Evolutionary conservation across 2,329 filamentous ascomycete genomes (phyloP).

Genomic region (Pseudogymnoascus sp.): DNA sequence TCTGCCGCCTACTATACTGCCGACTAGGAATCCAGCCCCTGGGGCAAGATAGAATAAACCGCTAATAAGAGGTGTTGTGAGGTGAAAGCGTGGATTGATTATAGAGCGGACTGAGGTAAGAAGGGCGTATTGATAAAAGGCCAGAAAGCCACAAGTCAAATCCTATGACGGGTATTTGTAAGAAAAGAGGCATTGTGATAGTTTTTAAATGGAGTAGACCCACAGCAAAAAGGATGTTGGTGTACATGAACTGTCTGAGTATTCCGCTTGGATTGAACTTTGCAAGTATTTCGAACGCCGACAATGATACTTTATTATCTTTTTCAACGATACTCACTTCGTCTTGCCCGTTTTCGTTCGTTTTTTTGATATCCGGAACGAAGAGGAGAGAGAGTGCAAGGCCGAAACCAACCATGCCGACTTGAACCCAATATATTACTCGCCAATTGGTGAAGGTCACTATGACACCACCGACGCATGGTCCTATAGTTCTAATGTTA

Average conservation of each 20-base stretch:
- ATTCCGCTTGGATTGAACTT: constrained; percentile 22
- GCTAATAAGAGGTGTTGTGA: constrained; percentile 53
- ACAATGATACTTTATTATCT: neutral
- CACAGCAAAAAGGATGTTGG: constrained; percentile 24
- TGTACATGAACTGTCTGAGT: constrained; percentile 21
- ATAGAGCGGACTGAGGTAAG: constrained; percentile 59
- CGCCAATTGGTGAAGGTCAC: constrained; percentile 27
- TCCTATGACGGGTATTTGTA: constrained; percentile 7
- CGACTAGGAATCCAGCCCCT: constrained; percentile 56
- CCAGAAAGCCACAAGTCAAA: constrained; percentile 14
- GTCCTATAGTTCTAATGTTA: constrained; percentile 17
- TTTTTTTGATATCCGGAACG: constrained; percentile 15
- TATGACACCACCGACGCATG: constrained; percentile 28
- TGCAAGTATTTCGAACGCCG: constrained; percentile 1
- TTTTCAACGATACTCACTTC: neutral
- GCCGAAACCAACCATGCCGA: constrained; percentile 25
- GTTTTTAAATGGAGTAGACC: constrained; percentile 9
- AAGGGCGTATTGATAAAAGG: constrained; percentile 41
- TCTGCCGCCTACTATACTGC: constrained; percentile 56
- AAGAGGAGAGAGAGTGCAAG: constrained; percentile 26
- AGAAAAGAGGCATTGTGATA: neutral
- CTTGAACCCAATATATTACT: constrained; percentile 29
- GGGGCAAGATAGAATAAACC: constrained; percentile 65
- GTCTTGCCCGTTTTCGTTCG: neutral
- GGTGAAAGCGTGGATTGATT: constrained; percentile 61